phyloP scores from a whole-genome alignment of 2,329 filamentous ascomycete species.

The Nemania sp. region DNA sequence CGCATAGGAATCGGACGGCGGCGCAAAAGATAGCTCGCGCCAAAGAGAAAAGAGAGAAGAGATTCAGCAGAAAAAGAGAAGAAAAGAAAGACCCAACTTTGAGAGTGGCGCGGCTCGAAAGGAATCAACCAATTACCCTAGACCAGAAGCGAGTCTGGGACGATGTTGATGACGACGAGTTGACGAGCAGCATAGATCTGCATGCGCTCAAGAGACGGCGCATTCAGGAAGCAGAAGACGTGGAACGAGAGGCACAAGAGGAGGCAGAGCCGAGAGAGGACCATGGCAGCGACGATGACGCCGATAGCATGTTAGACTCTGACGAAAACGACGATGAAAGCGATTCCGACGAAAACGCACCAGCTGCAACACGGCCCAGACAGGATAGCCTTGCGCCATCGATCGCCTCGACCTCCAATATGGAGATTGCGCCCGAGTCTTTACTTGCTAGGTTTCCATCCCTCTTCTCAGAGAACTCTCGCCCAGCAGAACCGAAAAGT shows the following conservation, averaged over 20 bases:
- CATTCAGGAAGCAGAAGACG: slow-evolving; percentile 52
- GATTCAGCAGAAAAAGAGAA: slow-evolving; percentile 78
- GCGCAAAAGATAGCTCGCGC: slow-evolving; percentile 78
- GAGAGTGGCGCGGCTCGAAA: slow-evolving; percentile 70
- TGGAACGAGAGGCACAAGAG: slow-evolving; percentile 49
- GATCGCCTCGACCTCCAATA: slow-evolving; percentile 61
- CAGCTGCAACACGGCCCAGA: slow-evolving; percentile 50
- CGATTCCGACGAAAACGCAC: slow-evolving; percentile 38
- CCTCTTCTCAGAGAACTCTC: slow-evolving; percentile 60
- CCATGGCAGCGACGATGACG: slow-evolving; percentile 50
- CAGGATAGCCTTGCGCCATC: slow-evolving; percentile 59
- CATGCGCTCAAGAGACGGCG: slow-evolving; percentile 58
- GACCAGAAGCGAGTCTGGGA: slow-evolving; percentile 93
- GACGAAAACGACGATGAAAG: slow-evolving; percentile 56
- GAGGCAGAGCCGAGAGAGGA: slow-evolving; percentile 40
- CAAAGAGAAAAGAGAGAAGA: slow-evolving; percentile 72
- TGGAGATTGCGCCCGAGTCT: slow-evolving; percentile 64
- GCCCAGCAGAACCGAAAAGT: slow-evolving; percentile 69
- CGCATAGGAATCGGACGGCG: slow-evolving; percentile 46
- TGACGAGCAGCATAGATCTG: slow-evolving; percentile 60
- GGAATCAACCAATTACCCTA: slow-evolving; percentile 79
- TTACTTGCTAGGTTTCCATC: slow-evolving; percentile 64
- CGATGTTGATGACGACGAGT: slow-evolving; percentile 65
- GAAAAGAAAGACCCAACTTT: slow-evolving; percentile 82
- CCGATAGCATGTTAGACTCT: slow-evolving; percentile 80